Evolutionary conservation across 768 basidiomycete genomes (phyloP).

Genomic region (Podaxis sp.): DNA sequence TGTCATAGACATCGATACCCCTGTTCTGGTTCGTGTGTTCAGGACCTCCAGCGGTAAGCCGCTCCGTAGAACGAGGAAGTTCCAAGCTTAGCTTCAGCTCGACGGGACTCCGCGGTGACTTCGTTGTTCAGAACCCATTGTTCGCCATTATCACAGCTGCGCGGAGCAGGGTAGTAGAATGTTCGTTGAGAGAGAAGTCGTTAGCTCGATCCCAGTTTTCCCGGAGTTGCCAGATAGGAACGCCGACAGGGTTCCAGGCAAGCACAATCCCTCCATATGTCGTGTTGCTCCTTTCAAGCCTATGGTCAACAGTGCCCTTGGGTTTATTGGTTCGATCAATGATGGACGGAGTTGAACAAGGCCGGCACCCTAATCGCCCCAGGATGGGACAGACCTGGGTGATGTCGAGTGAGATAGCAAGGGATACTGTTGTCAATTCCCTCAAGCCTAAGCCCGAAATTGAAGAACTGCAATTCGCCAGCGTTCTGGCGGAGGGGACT

Average conservation of each 20-base stretch:
- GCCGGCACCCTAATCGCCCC: background rate
- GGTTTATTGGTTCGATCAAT: background rate
- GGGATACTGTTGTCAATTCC: background rate
- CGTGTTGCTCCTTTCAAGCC: background rate
- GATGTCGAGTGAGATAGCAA: background rate
- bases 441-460: background rate
- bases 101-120: background rate
- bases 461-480: background rate
- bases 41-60: background rate
- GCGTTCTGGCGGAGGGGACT: background rate
- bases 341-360: background rate
- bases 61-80: background rate
- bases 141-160: background rate
- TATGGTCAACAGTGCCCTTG: background rate
- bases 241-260: background rate
- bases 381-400: too few species aligned
- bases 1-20: background rate
- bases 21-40: background rate
- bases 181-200: background rate
- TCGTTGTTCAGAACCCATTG: background rate
- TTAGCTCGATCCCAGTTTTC: background rate
- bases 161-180: background rate
- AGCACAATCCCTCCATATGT: background rate
- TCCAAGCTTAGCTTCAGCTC: background rate
- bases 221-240: background rate